phyloP scores from a whole-genome alignment of 2,329 filamentous ascomycete species.

The Colletotrichum acutatum region DNA sequence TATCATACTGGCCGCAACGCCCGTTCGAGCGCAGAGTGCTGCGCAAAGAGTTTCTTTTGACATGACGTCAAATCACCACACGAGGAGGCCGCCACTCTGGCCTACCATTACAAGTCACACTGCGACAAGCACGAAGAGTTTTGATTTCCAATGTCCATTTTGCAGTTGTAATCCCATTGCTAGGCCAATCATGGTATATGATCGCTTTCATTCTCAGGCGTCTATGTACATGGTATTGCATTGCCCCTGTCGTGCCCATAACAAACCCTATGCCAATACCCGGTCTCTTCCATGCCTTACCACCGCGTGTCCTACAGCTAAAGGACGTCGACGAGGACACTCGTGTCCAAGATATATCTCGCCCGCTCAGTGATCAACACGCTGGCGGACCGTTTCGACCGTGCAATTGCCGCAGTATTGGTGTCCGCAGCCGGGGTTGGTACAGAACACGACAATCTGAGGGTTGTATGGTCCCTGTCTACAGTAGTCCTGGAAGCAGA shows the following conservation, averaged over 20 bases:
- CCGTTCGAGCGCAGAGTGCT: background rate
- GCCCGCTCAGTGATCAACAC: background rate
- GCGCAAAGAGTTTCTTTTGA: background rate
- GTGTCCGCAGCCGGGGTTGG: constrained; percentile 3
- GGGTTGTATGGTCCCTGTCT: background rate
- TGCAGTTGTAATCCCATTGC: background rate
- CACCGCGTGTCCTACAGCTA: background rate
- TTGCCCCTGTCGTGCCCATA: no score
- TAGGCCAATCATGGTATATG: background rate
- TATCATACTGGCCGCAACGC: background rate
- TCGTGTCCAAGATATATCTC: background rate
- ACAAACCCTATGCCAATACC: no score
- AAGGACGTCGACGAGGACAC: no score
- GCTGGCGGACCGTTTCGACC: background rate
- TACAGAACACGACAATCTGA: background rate
- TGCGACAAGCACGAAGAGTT: background rate
- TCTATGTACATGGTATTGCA: no score
- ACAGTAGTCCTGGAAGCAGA: background rate
- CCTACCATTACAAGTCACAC: background rate
- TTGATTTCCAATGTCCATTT: background rate
- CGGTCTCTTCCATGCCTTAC: no score
- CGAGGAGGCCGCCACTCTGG: background rate
- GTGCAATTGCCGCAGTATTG: background rate
- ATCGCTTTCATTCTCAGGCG: no score
- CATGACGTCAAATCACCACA: background rate